Percentiles rank a stretch among this genome's conserved stretches.
Evolutionary conservation across 2,329 filamentous ascomycete species (phyloP).

Genomic region (Aspergillus ustus): DNA sequence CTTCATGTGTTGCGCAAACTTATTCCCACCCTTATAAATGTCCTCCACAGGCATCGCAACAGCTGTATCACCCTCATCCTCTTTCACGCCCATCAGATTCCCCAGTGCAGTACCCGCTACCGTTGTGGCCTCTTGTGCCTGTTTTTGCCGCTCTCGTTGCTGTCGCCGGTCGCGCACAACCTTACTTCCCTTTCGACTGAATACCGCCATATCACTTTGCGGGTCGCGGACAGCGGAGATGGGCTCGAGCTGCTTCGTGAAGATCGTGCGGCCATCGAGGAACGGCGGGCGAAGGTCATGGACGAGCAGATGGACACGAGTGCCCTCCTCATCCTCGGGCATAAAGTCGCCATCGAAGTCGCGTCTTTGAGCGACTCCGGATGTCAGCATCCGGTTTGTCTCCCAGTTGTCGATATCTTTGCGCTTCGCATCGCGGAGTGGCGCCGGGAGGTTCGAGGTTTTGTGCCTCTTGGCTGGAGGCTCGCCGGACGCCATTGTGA

Average conservation of each 20-base stretch:
- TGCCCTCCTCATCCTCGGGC: constrained; percentile 83
- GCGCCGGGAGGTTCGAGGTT: constrained; percentile 40
- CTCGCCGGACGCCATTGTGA: constrained; percentile 41
- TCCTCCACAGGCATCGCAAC: constrained; percentile 75
- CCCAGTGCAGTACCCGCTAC: constrained; percentile 89
- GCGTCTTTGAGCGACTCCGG: constrained; percentile 87
- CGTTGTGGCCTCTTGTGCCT: constrained; percentile 93
- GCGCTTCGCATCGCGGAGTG: constrained; percentile 64
- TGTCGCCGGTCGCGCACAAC: constrained; percentile 91
- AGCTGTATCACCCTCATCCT: constrained; percentile 86
- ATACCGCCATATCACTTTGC: constrained; percentile 98
- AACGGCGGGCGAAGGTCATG: constrained; percentile 95
- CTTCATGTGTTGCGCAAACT: constrained; percentile 90
- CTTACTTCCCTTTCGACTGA: constrained; percentile 90
- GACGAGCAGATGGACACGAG: constrained; percentile 85
- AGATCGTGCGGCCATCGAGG: constrained; percentile 90
- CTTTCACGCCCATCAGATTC: constrained; percentile 94
- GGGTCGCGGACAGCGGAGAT: constrained; percentile 90
- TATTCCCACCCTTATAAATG: constrained; percentile 68
- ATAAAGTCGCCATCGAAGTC: constrained; percentile 82
- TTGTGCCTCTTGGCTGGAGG: constrained; percentile 47
- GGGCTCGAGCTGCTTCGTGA: constrained; percentile 95
- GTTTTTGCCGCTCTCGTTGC: constrained; percentile 89
- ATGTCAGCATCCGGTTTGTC: constrained; percentile 96
- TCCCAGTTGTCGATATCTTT: constrained; percentile 98